Base-by-base conservation (phyloP, 805 yeast species). In the Barnettozyma wickerhamii region DNA sequence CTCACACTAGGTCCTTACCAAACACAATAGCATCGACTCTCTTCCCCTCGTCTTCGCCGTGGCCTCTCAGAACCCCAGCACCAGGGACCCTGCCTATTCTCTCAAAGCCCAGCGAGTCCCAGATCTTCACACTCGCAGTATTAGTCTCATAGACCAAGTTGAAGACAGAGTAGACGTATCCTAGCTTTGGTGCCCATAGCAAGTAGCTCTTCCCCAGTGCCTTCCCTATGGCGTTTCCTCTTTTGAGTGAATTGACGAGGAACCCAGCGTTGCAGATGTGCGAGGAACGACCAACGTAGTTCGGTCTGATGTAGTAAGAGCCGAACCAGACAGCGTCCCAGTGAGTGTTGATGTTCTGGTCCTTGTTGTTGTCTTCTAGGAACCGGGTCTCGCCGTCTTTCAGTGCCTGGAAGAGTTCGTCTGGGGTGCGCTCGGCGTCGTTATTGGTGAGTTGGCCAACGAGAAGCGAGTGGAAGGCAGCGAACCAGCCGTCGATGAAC, bases 211-310 rank as follows among this genome's bases (percentile, higher is more conserved):
- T 64, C 5, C 95, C 97, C 55, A 90, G 55, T n/a, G 72, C 72
- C 27, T 64, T 69, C 2, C 96, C 96, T 13, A 86, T 61, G 9
- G 84, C 81, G 35, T 69, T 59, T 0, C 95, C 93, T 46, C 97
- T 71, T 19, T 65, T 64, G 0, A 48, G 48, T 7, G 69, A 67
- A 43, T 74, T 74, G 6, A 90, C 95, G 10, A 88, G 58, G 55
- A 90, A 90, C 0, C 95, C 96, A 0, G 81, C 96, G 58, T 90
- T 90, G 54, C 96, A 87, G 21, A 77, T 81, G 54, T 90, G 96
- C 0, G 93, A 78, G 47, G 91, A 81, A 43, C 95, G 73, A 7
- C 95, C 96, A 3, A 70, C 63, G 57, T 89, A 90, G 61, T 90
- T 90, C 14, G 98, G 96, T 55, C 85, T 88, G 52, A 89, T 69